phyloP scores from a whole-genome alignment of 352 stramenopile species.

The Phytophthora quininea region DNA sequence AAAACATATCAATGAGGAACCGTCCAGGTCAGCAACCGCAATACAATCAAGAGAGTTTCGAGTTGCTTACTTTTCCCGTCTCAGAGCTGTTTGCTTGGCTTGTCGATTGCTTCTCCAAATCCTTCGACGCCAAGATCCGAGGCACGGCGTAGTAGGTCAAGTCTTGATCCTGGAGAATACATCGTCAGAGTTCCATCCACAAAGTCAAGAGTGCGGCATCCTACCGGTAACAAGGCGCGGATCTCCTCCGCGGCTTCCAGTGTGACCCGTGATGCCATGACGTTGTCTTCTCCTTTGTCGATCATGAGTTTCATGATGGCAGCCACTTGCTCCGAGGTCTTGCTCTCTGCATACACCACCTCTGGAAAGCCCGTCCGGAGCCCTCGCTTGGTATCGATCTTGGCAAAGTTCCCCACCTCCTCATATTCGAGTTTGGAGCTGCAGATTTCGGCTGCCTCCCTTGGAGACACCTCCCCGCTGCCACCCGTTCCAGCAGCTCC shows the following conservation, averaged over 20 bases:
- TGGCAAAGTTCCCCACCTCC: conserved; percentile 59
- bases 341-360: conserved; percentile 94
- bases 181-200: neutral
- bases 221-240: conserved; percentile 45
- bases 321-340: conserved; percentile 90
- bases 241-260: conserved; percentile 49
- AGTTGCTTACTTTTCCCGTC: conserved; percentile 16
- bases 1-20: conserved; percentile 10
- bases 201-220: neutral
- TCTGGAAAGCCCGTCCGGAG: conserved; percentile 95
- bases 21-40: neutral
- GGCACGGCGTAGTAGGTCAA: conserved; percentile 73
- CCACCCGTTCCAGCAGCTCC: conserved; percentile 62
- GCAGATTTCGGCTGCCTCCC: conserved; percentile 36
- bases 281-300: conserved; percentile 48
- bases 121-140: conserved; percentile 71
- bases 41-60: neutral
- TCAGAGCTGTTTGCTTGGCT: neutral
- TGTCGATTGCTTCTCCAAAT: conserved; percentile 17
- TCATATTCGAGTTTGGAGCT: conserved; percentile 47
- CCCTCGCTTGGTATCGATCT: conserved; percentile 91
- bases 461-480: conserved; percentile 47
- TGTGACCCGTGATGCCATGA: conserved; percentile 88
- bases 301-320: conserved; percentile 92
- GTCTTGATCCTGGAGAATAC: conserved; percentile 32